Evolutionary conservation across 1,284 basidiomycete genomes (phyloP), one percentile per base, ranked within the genome.

Genomic region (Xerocomus nothofagi): DNA sequence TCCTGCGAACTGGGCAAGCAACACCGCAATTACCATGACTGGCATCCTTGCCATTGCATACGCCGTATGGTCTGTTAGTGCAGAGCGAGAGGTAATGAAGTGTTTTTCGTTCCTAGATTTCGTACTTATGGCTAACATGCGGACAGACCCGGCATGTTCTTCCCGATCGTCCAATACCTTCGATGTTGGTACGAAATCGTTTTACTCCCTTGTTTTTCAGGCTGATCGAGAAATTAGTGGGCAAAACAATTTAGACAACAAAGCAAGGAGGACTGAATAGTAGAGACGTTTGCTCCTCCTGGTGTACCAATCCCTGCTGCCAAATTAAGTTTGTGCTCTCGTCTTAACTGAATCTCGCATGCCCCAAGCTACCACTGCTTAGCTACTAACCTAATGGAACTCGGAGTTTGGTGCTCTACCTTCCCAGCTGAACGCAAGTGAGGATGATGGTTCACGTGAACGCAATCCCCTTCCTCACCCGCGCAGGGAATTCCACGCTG

Each of bases 1-100:
- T 14, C 85, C 85, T 4, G 75, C 80, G 12, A 86, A 86, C 63
- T 88, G 85, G 84, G 80, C 78, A 43, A 64, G 76, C 18, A 88
- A 88, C 68, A 88, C 85, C 1, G 76, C 77, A 0, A 75, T 88
- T 37, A 73, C 78, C 2, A 77, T 79, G 59, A 69, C 71, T 43
- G 84, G 84, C 12, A 82, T 88, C 48, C 59, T 81, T 40, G 74
- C 71, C 4, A 63, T 80, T n/a, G 77, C 78, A 14, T 85, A 79
- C 53, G 79, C 72, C 9, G 75, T 78, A 9, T 87, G 80, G 78
- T 74, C 69, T 34, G 63, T 85, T 44, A 86, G 84, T 55, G 81
- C 83, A 11, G 79, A 79, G 46, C 74, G 76, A 54, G 85, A 88
- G 78, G 85, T 85, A 54, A 58, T 73, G 61, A 8, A 17, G 7